Base-by-base conservation (phyloP, 163 green algal genomes). In the Smithsoniella earleae region DNA sequence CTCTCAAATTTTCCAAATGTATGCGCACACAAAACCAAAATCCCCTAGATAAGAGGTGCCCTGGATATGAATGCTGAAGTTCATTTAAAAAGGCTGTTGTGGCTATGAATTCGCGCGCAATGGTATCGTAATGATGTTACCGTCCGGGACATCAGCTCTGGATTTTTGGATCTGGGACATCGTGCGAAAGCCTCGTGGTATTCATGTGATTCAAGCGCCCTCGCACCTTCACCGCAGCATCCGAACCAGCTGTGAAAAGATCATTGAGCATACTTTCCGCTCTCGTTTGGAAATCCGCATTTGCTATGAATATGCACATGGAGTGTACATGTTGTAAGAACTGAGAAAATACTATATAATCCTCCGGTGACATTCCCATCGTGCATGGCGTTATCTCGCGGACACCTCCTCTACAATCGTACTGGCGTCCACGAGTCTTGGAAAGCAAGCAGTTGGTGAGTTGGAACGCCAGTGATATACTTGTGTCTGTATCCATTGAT, bases 241-340 rank as follows among this genome's bases (percentile, higher is more conserved):
- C 58, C 8, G 25, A 37, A 0, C 58, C 58, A 25, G 58, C 25
- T 34, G 8, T 4, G 25, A 69, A 33, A 33, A 69, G 25, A 30
- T 36, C 34, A 43, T 69, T 69, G 30, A 69, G 25, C 58, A 69
- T 69, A 33, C 27, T n/a, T 40, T 69, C 58, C 8, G 58, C n/a
- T 34, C 58, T 30, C 4, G n/a, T 16, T 13, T 69, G 58, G 25
- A 69, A 69, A 33, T 69, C 58, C 20, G 58, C 58, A 34, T 69
- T 69, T 30, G 58, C 58, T 34, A 69, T 13, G 25, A 69, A 69
- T n/a, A 69, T 0, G 43, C 58, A 69, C 58, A 69, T 69, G 3
- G 58, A 25, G 25, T 69, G 58, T 34, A 69, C 25, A 34, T 69
- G 40, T 31, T 69, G 58, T n/a, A 69, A 13, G 58, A 69, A 69